phyloP scores from a whole-genome alignment of 441 rosid genomes.

The Syzygium malaccense region DNA sequence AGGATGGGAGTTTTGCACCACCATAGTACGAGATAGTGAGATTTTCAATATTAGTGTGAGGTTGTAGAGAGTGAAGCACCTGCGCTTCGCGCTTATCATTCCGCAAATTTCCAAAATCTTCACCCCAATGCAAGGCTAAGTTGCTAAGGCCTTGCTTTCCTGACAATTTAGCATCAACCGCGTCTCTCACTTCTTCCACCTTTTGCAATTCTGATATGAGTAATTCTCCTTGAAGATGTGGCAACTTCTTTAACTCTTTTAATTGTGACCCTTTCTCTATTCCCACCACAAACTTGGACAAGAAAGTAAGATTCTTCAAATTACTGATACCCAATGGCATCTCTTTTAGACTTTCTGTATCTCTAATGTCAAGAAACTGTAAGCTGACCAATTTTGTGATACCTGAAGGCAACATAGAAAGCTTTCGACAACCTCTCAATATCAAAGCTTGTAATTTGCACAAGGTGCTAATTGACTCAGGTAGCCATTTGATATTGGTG shows the following conservation, averaged over 20 bases:
- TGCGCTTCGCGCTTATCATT: accelerated
- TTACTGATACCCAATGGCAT: accelerated
- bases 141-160: background rate
- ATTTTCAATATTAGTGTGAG: background rate
- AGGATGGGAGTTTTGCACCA: background rate
- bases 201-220: background rate
- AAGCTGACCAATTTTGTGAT: background rate
- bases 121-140: background rate
- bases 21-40: background rate
- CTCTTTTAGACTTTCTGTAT: accelerated
- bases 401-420: background rate
- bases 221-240: background rate
- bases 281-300: background rate
- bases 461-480: background rate
- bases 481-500: accelerated
- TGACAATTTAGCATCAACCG: background rate
- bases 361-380: background rate
- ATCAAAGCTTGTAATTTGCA: background rate
- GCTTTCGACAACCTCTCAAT: background rate
- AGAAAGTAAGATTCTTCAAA: background rate
- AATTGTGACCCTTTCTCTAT: background rate
- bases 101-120: background rate
- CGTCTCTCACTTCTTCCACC: background rate
- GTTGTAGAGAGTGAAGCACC: background rate
- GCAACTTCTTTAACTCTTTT: background rate